Base-by-base conservation (phyloP, 2,329 filamentous ascomycete genomes). In the Aspergillus sp. region DNA sequence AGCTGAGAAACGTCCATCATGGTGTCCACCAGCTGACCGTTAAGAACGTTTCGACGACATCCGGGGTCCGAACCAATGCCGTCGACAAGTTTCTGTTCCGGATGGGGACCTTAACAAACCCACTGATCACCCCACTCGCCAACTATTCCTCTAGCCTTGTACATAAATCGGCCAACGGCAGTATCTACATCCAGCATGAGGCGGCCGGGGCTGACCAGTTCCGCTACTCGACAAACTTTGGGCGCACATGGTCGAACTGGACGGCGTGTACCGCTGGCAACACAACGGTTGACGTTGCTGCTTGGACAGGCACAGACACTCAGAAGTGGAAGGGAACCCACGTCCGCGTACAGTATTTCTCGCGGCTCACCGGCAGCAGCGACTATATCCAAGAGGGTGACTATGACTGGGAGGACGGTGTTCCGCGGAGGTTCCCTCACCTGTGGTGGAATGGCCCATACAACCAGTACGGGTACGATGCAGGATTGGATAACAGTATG, bases 401-500 rank as follows among this genome's bases (percentile, higher is more conserved):
- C 69, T 65, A 80, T 19, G 75, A 70, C 23, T 24, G 23, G 23
- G 23, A 24, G 23, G 75, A 73, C 43, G 73, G 68, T 6, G 68
- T 72, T 4, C 73, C 76, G 9, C 76, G 85, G 51, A 79, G 83
- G 27, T 86, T 84, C 66, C 86, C 86, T 5, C 85, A 88, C 68
- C 71, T 88, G 9, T 86, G 84, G 66, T 79, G 84, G 47, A 84
- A 88, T 51, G 86, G 86, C 1, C 77, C 79, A 0, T 88, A 82
- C 71, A 89, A 89, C 65, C 77, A 84, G 58, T 89, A 83, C 65
- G 86, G 86, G 12, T 88, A 82, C 64, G 86, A 89, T 66, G 77
- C 79, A 24, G 86, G 86, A 3, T 66, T 88, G 19, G 68, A 75
- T 2, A 86, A 86, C 55, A 61, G 73, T 5, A 81, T 88, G 73